These are phyloP conservation scores for Lentinula sp. DNA, from an alignment of 768 basidiomycete species.

Conservation along the genomic window DNA sequence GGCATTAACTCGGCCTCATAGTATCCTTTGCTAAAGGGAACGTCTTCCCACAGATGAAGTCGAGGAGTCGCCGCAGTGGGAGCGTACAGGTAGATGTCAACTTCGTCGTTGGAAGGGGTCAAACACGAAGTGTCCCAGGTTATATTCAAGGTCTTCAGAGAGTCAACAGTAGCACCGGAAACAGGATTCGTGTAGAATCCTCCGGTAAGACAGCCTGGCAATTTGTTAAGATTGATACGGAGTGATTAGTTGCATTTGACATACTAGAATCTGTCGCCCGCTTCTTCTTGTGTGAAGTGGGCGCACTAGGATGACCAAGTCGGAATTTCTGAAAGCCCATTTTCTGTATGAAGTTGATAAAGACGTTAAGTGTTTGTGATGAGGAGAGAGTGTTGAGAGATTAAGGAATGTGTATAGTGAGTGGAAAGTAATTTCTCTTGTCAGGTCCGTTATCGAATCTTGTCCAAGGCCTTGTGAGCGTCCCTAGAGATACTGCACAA, in stretches of 20 bases:
- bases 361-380: not conserved
- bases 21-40: constrained; percentile 41
- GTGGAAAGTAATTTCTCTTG: not conserved
- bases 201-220: constrained; percentile 45
- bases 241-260: not conserved
- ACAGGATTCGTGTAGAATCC: constrained; percentile 58
- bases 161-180: constrained; percentile 38
- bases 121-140: constrained; percentile 64
- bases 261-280: not conserved
- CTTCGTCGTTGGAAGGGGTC: constrained; percentile 24
- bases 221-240: not conserved
- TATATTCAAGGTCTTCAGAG: constrained; percentile 45
- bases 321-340: constrained; percentile 10
- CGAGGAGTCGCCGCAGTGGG: constrained; percentile 33
- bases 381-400: not conserved
- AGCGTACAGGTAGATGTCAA: constrained; percentile 69
- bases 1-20: constrained; percentile 49
- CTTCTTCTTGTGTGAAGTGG: not conserved
- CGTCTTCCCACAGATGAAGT: constrained; percentile 52
- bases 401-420: not conserved
- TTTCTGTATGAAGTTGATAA: constrained; percentile 17
- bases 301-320: not conserved
- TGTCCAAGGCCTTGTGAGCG: not conserved
- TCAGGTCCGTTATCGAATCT: not conserved
- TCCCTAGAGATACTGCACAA: not conserved